Evolutionary conservation across 177 flowering plant genomes (phyloP).

Genomic region (Telopea speciosissima): DNA sequence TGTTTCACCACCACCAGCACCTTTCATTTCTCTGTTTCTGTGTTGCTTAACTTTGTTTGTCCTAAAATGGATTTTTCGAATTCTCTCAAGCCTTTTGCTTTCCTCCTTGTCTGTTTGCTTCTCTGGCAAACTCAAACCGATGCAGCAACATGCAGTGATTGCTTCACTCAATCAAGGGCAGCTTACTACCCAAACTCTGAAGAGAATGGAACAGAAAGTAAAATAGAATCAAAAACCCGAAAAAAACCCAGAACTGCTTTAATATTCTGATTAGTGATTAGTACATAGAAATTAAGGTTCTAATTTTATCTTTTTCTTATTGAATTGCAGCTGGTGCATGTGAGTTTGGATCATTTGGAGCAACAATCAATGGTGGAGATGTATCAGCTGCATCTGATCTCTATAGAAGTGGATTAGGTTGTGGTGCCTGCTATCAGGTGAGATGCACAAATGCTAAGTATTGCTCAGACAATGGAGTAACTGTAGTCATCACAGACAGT

Average conservation of each 20-base stretch:
- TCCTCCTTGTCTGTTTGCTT: conserved; percentile 23
- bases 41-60: neutral
- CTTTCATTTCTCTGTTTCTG: neutral
- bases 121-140: conserved; percentile 23
- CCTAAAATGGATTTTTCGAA: conserved; percentile 32
- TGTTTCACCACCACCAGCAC: conserved; percentile 18
- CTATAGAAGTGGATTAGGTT: conserved; percentile 68
- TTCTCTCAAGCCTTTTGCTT: conserved; percentile 11
- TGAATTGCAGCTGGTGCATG: conserved; percentile 60
- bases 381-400: conserved; percentile 85
- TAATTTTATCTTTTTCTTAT: neutral
- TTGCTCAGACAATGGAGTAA: conserved; percentile 81
- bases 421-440: conserved; percentile 95
- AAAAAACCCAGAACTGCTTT: neutral
- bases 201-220: conserved; percentile 65
- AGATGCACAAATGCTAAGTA: conserved; percentile 57
- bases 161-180: conserved; percentile 62
- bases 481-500: conserved; percentile 64
- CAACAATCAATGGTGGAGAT: conserved; percentile 80
- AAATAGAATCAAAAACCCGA: conserved; percentile 7
- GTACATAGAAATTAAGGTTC: neutral
- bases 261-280: neutral
- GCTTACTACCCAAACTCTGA: conserved; percentile 73
- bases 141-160: conserved; percentile 48
- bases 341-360: conserved; percentile 74